Base-by-base conservation (phyloP, 768 basidiomycete genomes). In the Tylopilus sp. region DNA sequence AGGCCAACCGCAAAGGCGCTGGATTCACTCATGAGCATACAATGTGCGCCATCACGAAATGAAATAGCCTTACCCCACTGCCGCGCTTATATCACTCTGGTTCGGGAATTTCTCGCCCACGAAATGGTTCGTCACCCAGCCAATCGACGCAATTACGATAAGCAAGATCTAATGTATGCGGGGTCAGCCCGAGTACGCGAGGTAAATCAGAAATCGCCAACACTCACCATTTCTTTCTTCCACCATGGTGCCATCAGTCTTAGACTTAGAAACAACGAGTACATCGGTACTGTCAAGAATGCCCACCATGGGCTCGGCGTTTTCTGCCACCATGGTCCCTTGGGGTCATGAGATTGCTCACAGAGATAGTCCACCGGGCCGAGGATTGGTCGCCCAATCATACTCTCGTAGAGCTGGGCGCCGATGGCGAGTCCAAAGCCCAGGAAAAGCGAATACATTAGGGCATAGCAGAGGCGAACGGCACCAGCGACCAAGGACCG, bases 381-480 rank as follows among this genome's bases (percentile, higher is more conserved):
- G 11, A 73, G 53, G 9, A 86, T 69, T 8, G 65, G 44, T 3
- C 65, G 66, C 4, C 74, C 70, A 0, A 83, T 78, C 31, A 90
- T 76, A 48, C 74, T 77, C 44, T 78, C 70, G 60, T 81, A 94
- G 3, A 87, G 63, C 53, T 87, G 76, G 0, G 82, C 83, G 4
- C 91, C 90, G 41, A 93, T 88, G 0, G 88, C 81, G 10, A 92
- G 80, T 5, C 92, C 91, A 63, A 94, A 90, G 0, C 86, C 85
- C 8, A 87, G 73, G 65, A 85, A 85, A 17, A 85, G 73, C n/a
- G 86, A 83, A 62, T 93, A 94, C 50, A 88, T 77, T 47, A 88
- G 75, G 22, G 88, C 79, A 60, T 88, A 93, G 57, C 87, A 88
- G 15, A 93, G 74, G 35, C 89, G 78, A 28, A 93, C 90, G 11